phyloP scores from a whole-genome alignment of 2,329 filamentous ascomycete genomes.

The Colletotrichum graminicola region DNA sequence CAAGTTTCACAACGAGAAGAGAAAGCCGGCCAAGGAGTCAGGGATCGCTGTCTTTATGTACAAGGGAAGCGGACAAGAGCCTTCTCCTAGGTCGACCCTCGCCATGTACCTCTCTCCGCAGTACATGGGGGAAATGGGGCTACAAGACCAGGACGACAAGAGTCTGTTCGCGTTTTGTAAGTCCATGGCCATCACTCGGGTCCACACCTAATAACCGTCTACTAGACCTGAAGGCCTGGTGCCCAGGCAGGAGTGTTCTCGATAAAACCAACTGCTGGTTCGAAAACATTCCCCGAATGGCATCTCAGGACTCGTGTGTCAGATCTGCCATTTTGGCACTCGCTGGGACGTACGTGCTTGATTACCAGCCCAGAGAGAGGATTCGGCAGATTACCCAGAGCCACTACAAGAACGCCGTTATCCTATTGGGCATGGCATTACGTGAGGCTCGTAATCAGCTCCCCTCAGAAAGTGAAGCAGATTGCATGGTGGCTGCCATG shows the following conservation, averaged over 20 bases:
- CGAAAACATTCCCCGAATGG: conserved; percentile 56
- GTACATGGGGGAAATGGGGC: conserved; percentile 14
- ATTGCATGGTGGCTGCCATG: conserved; percentile 46
- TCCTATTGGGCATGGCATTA: conserved; percentile 48
- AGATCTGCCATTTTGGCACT: conserved; percentile 55
- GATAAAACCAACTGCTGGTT: conserved; percentile 56
- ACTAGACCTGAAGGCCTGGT: conserved; percentile 56
- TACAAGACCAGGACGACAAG: conserved; percentile 9
- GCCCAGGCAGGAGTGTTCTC: conserved; percentile 55
- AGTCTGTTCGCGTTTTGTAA: conserved; percentile 38
- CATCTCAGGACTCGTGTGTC: conserved; percentile 50
- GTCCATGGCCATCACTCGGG: not conserved
- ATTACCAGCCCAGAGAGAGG: conserved; percentile 52
- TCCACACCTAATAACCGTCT: conserved; percentile 1
- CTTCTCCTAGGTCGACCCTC: not conserved
- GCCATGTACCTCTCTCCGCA: not conserved
- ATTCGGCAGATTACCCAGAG: conserved; percentile 51
- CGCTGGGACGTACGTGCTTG: conserved; percentile 57
- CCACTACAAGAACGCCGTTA: conserved; percentile 46
- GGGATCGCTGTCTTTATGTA: not conserved
- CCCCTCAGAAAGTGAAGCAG: conserved; percentile 23
- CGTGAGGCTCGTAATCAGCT: conserved; percentile 1
- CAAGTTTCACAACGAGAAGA: conserved; percentile 31
- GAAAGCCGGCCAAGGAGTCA: not conserved
- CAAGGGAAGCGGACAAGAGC: not conserved